phyloP scores from a whole-genome alignment of 441 rosid genomes.

The Corymbia calophylla region DNA sequence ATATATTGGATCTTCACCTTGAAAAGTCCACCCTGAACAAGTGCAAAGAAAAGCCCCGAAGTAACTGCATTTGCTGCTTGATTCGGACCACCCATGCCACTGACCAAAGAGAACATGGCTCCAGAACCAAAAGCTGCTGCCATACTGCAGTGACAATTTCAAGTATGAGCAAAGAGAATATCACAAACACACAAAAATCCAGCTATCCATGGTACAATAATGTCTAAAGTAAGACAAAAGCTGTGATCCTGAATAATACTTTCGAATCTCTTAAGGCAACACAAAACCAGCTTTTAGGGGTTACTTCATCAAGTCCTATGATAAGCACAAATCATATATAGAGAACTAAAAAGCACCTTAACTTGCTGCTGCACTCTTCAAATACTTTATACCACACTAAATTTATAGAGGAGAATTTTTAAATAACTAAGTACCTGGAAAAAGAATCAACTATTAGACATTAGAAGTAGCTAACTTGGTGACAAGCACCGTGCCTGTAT shows the following conservation, averaged over 20 bases:
- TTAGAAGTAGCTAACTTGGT: neutral
- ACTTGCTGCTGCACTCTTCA: neutral
- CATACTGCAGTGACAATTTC: slow-evolving; percentile 50
- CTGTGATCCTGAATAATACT: neutral
- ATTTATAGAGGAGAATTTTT: neutral
- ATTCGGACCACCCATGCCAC: slow-evolving; percentile 76
- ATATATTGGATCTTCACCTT: slow-evolving; percentile 38
- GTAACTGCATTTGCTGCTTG: slow-evolving; percentile 61
- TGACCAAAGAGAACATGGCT: slow-evolving; percentile 73
- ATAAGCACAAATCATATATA: neutral
- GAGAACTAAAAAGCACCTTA: neutral
- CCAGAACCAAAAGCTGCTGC: slow-evolving; percentile 95
- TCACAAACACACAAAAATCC: neutral
- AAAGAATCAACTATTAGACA: neutral
- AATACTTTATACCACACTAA: neutral
- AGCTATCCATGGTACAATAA: neutral
- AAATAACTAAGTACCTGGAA: neutral
- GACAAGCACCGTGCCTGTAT: neutral
- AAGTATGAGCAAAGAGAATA: neutral
- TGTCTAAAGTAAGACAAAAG: neutral
- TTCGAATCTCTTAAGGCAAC: neutral
- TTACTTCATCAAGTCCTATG: neutral
- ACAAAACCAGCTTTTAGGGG: neutral
- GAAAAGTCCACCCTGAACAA: slow-evolving; percentile 78
- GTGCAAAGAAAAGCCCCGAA: slow-evolving; percentile 76